Conservation (phyloP, 2,329 filamentous ascomycete genomes). For the Phialophora macrospora region DNA sequence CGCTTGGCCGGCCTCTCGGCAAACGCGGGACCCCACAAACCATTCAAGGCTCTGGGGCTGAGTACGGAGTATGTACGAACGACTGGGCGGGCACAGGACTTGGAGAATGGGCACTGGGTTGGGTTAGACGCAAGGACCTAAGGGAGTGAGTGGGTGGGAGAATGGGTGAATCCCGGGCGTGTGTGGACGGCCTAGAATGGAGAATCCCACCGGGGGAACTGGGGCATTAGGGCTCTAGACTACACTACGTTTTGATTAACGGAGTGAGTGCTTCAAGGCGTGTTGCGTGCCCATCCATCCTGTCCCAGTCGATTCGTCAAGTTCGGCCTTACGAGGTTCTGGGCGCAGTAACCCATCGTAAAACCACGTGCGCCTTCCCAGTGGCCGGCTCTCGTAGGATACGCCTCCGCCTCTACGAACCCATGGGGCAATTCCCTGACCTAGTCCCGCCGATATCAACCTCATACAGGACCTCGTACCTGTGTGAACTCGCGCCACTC, state of each 20-base stretch:
- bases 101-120: background rate
- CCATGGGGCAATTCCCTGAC: background rate
- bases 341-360: too few relatives aligned
- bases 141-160: background rate
- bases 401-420: background rate
- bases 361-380: too few relatives aligned
- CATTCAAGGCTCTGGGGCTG: too few relatives aligned
- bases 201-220: background rate
- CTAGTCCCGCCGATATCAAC: background rate
- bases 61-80: too few relatives aligned
- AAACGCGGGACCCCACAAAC: conserved; percentile 8
- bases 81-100: background rate
- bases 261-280: too few relatives aligned
- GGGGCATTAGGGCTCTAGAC: too few relatives aligned
- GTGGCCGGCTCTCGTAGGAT: background rate
- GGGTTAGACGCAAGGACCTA: background rate
- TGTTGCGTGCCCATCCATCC: too few relatives aligned
- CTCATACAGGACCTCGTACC: too few relatives aligned
- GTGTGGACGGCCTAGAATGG: background rate
- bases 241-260: too few relatives aligned
- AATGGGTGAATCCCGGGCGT: background rate
- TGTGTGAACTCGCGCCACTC: background rate
- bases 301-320: too few relatives aligned
- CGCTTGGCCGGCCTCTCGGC: background rate
- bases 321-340: too few relatives aligned